Evolutionary conservation across 2,329 filamentous ascomycete species (phyloP), one percentile per base, ranked within the genome.

Genomic region (Colletotrichum liaoningense): DNA sequence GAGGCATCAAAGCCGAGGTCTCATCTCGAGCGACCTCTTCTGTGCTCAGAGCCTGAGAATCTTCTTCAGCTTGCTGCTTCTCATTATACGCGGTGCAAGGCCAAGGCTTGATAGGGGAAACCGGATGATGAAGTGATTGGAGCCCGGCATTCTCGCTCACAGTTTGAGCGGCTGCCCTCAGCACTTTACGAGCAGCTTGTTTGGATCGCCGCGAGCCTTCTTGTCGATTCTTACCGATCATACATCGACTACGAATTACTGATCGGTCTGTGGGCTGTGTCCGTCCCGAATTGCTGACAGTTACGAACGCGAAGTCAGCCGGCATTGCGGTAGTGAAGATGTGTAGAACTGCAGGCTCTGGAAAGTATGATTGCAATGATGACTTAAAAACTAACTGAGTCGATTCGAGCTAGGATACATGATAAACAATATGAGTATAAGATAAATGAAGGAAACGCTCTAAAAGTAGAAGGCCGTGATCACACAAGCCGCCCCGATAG

Each of bases 161-260:
- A 22, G 8, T 14, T 28, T 55, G 35, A 46, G 14, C n/a, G 33
- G 22, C 22, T 9, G 11, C 24, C 26, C 33, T 60, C 30, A 19
- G 8, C 16, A 52, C 35, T 49, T 58, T 63, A 3, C 67, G 62
- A 4, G 60, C 66, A 14, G 57, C 46, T 28, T 63, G 42, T 11
- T 24, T 24, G 7, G 67, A 69, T 6, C 60, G 35, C 6, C 52
- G 33, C 11, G 67, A 69, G 11, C 24, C 35, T 26, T 65, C 35
- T 35, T 58, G 62, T 22, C 38, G 35, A 28, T 69, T 66, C 33
- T 38, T 65, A 19, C 67, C 67, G 9, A 42, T 38, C 67, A 66
- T 69, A 24, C 60, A 52, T 12, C 33, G 60, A 35, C 67, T 69
- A 24, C 67, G 67, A 58, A 65, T 58, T n/a, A 66, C 11, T 16